Evolutionary conservation across 176 grass and related monocot species (phyloP), one percentile per base, ranked within the genome.

Genomic region (Poa annua): DNA sequence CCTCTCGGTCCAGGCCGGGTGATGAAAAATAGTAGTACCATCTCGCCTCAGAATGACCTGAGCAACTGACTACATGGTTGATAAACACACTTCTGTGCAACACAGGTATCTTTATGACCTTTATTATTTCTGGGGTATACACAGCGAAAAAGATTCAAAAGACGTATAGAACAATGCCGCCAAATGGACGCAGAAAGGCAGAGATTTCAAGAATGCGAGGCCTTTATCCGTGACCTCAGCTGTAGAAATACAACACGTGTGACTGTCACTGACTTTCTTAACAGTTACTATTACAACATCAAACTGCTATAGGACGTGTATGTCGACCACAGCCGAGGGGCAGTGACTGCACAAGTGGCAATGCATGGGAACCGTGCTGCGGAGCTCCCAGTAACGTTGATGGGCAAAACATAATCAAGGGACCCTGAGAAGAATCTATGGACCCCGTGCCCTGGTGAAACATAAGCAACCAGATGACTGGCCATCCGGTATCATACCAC

Each of bases 401-500:
- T 34, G 41, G 50, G 57, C 38, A 85, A 88, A 51, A 24, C 63
- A 10, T 42, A 42, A 22, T 33, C n/a, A 11, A 53, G 77, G 61
- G 59, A 75, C 11, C 10, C 8, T 11, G 41, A 60, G 24, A 13
- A 29, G 35, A 59, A 44, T 21, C 82, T 89, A 85, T 19, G 88
- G 94, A 29, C 94, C 94, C 13, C 94, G 91, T 54, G 91, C 81
- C 69, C 17, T 74, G 48, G 73, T 83, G 65, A 97, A 89, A 74
- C 94, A 96, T 35, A 92, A 83, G 78, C 94, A 97, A 20, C 91
- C 91, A 1, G 81, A 32, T 71, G 69, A 74, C 49, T 94, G 87
- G 10, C 78, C 91, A 16, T 85, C 91, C 0, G 88, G 90, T 71
- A 93, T 90, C 94, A 96, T 96, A 21, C 94, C 94, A n/a, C 94